phyloP scores from a whole-genome alignment of 2,329 filamentous ascomycete species.

The Colletotrichum destructivum region DNA sequence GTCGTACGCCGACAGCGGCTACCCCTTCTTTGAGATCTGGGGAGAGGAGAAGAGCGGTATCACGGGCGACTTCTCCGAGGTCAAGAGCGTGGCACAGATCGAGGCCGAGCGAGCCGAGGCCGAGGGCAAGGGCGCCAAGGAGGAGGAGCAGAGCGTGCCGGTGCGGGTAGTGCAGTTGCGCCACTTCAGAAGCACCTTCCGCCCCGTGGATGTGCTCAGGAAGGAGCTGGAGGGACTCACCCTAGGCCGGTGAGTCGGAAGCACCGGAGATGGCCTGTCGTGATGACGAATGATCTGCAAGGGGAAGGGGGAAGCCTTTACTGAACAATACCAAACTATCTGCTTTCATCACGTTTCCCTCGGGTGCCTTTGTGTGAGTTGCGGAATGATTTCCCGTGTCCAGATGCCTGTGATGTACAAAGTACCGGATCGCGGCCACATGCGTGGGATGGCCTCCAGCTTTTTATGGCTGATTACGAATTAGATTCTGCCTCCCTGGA shows the following conservation, averaged over 20 bases:
- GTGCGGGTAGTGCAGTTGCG: conserved; percentile 31
- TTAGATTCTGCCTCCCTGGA: too few species aligned
- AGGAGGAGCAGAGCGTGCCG: conserved; percentile 36
- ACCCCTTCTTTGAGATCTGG: conserved; percentile 55
- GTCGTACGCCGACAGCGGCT: conserved; percentile 51
- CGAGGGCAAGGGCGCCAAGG: conserved; percentile 22
- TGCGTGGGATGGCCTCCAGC: too few species aligned
- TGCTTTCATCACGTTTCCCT: too few species aligned
- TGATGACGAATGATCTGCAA: neutral
- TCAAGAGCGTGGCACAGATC: conserved; percentile 44
- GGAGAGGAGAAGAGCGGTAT: conserved; percentile 42
- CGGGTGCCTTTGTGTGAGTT: too few species aligned
- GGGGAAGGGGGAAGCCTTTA: neutral
- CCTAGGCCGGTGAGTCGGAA: neutral
- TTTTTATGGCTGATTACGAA: too few species aligned
- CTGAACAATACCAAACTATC: too few species aligned
- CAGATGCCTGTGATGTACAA: too few species aligned
- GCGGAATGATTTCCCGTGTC: too few species aligned
- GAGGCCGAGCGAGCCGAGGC: conserved; percentile 36
- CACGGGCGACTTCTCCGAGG: conserved; percentile 41
- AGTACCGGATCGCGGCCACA: too few species aligned
- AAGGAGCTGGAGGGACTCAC: conserved; percentile 24
- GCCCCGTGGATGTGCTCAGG: conserved; percentile 33
- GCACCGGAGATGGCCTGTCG: neutral
- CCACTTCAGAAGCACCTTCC: conserved; percentile 40